Percentiles rank a stretch among this genome's conserved stretches.
Conservation (phyloP, 768 basidiomycete genomes). For the Trametes coccinea region DNA sequence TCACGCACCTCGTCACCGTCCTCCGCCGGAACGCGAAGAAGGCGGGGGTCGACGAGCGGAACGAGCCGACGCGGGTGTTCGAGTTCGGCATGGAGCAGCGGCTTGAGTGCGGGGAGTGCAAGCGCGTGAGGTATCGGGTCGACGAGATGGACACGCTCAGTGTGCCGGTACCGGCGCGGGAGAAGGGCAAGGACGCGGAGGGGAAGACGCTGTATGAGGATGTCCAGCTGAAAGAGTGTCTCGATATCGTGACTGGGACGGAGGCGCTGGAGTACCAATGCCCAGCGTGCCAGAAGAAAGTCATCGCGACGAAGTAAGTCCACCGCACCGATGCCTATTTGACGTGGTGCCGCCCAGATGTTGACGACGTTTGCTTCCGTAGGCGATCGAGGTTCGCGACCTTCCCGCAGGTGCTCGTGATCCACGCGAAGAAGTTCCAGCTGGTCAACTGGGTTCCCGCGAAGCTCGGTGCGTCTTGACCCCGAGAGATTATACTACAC, state of each 20-base stretch:
- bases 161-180: slow-evolving; percentile 72
- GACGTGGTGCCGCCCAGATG: neutral
- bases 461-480: slow-evolving; percentile 69
- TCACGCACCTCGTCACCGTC: slow-evolving; percentile 74
- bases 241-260: slow-evolving; percentile 55
- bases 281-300: slow-evolving; percentile 66
- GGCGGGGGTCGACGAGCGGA: slow-evolving; percentile 38
- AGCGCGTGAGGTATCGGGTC: slow-evolving; percentile 77
- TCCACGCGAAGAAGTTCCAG: slow-evolving; percentile 94
- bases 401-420: slow-evolving; percentile 84
- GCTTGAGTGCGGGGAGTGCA: slow-evolving; percentile 78
- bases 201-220: slow-evolving; percentile 64
- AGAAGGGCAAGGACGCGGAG: slow-evolving; percentile 54
- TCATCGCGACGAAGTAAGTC: slow-evolving; percentile 71
- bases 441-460: slow-evolving; percentile 95
- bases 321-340: neutral
- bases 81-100: slow-evolving; percentile 85
- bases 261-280: slow-evolving; percentile 84
- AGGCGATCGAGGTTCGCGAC: slow-evolving; percentile 79
- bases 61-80: slow-evolving; percentile 76
- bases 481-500: too few relatives aligned
- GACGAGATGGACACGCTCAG: slow-evolving; percentile 79
- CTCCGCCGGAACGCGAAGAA: slow-evolving; percentile 68
- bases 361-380: neutral
- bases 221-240: slow-evolving; percentile 59